Evolutionary conservation across 164 flowering plant genomes (phyloP).

Genomic region (Chimonanthus praecox): DNA sequence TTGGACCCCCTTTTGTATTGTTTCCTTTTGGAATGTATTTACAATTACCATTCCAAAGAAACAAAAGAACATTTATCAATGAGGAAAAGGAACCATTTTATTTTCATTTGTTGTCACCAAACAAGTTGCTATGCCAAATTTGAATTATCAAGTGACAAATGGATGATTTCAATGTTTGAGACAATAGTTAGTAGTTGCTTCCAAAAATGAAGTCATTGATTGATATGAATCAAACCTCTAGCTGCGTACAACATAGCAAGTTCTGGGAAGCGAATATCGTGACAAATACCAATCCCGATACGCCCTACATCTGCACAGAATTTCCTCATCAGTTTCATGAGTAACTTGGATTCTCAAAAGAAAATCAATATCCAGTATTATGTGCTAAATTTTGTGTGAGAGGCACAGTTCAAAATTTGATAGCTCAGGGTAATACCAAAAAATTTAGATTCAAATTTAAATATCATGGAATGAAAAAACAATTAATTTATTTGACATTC

Average conservation of each 20-base stretch:
- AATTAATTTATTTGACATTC: too few species aligned
- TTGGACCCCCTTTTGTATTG: too few species aligned
- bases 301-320: conserved; percentile 34
- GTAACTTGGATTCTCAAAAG: not conserved
- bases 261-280: conserved; percentile 42
- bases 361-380: not conserved
- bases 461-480: not conserved
- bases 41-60: too few species aligned
- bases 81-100: too few species aligned
- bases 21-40: too few species aligned
- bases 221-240: conserved; percentile 23
- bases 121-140: too few species aligned
- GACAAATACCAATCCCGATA: conserved; percentile 45
- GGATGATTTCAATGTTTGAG: not conserved
- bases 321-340: not conserved
- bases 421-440: not conserved
- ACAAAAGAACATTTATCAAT: too few species aligned
- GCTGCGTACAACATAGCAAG: conserved; percentile 32
- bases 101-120: too few species aligned
- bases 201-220: not conserved
- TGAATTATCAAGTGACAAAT: too few species aligned
- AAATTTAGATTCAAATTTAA: not conserved
- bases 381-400: not conserved
- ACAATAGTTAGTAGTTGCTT: not conserved
- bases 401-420: not conserved